These are phyloP conservation scores for Phaffia tasmanica DNA, from an alignment of 768 basidiomycete species.

Conservation along the genomic window DNA sequence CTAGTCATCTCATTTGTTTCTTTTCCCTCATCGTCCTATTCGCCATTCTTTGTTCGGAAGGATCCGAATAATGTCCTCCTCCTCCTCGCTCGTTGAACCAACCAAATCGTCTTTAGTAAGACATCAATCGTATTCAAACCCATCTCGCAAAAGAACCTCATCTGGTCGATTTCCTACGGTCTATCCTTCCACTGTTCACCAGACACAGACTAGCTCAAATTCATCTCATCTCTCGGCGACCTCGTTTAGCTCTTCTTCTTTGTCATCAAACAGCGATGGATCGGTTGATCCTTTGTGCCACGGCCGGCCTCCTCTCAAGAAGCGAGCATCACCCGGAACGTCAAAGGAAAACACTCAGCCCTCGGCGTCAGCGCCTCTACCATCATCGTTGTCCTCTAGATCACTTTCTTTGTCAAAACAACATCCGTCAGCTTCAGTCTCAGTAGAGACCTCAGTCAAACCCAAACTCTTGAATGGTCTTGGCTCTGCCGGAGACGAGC, in stretches of 20 bases:
- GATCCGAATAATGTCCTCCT: slow-evolving; percentile 10
- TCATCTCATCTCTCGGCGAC: slow-evolving; percentile 3
- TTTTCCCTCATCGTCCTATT: slow-evolving; percentile 7
- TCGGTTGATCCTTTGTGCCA: neutral
- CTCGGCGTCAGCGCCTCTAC: slow-evolving; percentile 33
- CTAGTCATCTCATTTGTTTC: slow-evolving; percentile 14
- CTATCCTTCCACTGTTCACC: neutral
- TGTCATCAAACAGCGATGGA: neutral
- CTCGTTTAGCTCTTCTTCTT: neutral
- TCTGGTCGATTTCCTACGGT: slow-evolving; percentile 56
- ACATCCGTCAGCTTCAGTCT: slow-evolving; percentile 28
- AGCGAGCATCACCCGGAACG: too few species aligned
- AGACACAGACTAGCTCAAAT: neutral
- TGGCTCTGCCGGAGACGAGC: slow-evolving; percentile 26
- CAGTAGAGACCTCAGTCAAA: slow-evolving; percentile 42
- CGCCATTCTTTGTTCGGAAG: slow-evolving; percentile 7
- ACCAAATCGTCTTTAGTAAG: slow-evolving; percentile 6
- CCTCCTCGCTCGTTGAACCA: slow-evolving; percentile 7
- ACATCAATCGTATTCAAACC: slow-evolving; percentile 18
- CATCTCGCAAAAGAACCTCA: slow-evolving; percentile 24
- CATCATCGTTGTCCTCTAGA: slow-evolving; percentile 49
- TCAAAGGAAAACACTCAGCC: neutral
- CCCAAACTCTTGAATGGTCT: slow-evolving; percentile 47
- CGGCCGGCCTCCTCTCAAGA: neutral
- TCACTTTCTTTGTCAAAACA: slow-evolving; percentile 34